Base-by-base conservation (phyloP, 2,329 filamentous ascomycete genomes). In the Dactylella cylindrospora region DNA sequence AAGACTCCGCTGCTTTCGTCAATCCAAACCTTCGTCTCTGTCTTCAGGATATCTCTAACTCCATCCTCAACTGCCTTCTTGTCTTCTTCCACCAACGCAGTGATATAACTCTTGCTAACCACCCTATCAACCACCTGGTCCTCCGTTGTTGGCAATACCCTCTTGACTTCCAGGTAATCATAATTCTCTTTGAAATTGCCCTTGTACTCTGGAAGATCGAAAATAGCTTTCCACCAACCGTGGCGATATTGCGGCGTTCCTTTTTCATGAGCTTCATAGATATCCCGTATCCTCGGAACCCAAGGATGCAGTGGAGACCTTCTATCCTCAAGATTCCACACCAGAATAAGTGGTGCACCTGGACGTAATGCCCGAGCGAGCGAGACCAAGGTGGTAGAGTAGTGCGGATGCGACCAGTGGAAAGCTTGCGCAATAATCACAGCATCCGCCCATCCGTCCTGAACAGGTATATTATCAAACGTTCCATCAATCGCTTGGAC, bases 41-140 rank as follows among this genome's bases (percentile, higher is more conserved):
- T 22, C 13, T 26, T 29, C 38, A 64, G 12, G 5, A 46, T 35
- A n/a, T 41, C 41, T 15, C 39, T 57, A n/a, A 52, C 35, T 6
- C 31, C 20, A 8, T 13, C 33, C 17, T 64, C 52, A 5, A 57
- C 59, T 10, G 23, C 12, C 8, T 13, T 10, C 13, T 31, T 64
- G 10, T 62, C 43, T 8, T 28, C 20, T 1, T 51, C 44, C 7
- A 4, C 23, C 17, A 64, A 31, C 3, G 39, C 52, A 3, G 59
- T 64, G 15, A 64, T 64, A 52, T 64, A 64, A 25, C 59, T 64
- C 41, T 64, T 64, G 28, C 51, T 57, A 20, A 57, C 17, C n/a
- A 57, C 50, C 17, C 51, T 28, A 12, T 46, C 25, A 2, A 64
- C 51, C 19, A 64, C 59, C 2, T 8, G 44, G 10, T 64, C 20